phyloP scores from a whole-genome alignment of 2,329 filamentous ascomycete species.

The Calycina herbarum region DNA sequence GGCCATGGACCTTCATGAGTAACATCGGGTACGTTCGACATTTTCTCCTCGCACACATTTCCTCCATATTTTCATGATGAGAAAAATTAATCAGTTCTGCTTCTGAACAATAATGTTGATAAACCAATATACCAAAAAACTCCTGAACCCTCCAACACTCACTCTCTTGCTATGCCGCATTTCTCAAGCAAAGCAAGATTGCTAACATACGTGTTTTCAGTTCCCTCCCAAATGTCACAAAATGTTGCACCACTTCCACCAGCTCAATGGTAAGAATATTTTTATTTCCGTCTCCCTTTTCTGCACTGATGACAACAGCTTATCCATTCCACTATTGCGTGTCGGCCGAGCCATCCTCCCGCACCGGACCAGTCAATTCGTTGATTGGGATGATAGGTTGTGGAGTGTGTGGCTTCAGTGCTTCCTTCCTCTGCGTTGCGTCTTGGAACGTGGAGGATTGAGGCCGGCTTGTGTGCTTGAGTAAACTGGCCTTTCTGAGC shows the following conservation, averaged over 20 bases:
- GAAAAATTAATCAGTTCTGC: conserved; percentile 70
- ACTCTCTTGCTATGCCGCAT: background rate
- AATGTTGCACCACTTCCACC: background rate
- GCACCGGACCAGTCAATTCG: conserved; percentile 57
- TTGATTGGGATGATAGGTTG: conserved; percentile 66
- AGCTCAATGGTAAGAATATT: conserved; percentile 20
- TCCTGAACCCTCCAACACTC: conserved; percentile 48
- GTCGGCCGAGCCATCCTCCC: conserved; percentile 71
- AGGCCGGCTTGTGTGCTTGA: conserved; percentile 65
- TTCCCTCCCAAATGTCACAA: background rate
- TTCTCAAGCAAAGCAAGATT: conserved; percentile 23
- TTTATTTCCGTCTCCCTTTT: conserved; percentile 11
- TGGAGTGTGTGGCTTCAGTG: conserved; percentile 72
- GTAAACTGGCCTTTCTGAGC: conserved; percentile 69
- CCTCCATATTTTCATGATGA: conserved; percentile 57
- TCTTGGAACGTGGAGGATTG: conserved; percentile 53
- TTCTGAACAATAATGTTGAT: conserved; percentile 69
- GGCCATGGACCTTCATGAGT: background rate
- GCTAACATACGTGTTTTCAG: conserved; percentile 12
- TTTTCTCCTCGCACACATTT: background rate
- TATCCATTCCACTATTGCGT: conserved; percentile 76
- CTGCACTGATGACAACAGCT: conserved; percentile 61
- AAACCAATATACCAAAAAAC: conserved; percentile 63
- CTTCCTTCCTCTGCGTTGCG: conserved; percentile 51
- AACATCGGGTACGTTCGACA: conserved; percentile 1